Conservation (phyloP, 306 rosid genomes). For the Cucurbita ficifolia region DNA sequence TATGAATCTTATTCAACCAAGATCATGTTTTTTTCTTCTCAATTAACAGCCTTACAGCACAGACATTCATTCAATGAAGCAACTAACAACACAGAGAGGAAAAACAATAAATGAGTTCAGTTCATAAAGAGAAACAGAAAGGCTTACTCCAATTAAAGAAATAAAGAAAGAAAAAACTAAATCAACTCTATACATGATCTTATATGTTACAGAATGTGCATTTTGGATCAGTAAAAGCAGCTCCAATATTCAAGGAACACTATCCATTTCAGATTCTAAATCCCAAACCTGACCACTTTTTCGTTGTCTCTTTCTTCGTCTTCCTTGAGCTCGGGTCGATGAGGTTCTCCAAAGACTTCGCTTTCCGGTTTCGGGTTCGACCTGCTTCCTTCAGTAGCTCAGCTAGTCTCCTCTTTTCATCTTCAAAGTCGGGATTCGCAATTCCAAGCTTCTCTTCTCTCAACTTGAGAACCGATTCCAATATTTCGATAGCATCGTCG, state of each 20-base stretch:
- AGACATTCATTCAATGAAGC: conserved; percentile 33
- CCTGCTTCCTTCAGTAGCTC: conserved; percentile 99
- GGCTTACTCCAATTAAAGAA: conserved; percentile 39
- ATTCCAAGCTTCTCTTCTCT: conserved; percentile 86
- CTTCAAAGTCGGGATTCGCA: conserved; percentile 92
- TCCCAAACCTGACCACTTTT: conserved; percentile 92
- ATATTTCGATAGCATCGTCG: conserved; percentile 89
- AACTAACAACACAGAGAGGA: conserved; percentile 22
- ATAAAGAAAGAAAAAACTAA: not conserved
- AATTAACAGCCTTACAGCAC: conserved; percentile 56
- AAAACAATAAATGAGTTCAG: conserved; percentile 21
- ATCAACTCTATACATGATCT: conserved; percentile 77
- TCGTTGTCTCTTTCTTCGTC: conserved; percentile 77
- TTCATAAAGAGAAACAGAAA: conserved; percentile 31
- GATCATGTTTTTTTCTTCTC: conserved; percentile 27
- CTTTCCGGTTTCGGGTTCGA: conserved; percentile 77
- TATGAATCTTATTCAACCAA: conserved; percentile 39
- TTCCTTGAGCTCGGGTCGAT: conserved; percentile 84
- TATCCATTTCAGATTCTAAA: conserved; percentile 51
- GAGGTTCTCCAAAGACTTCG: conserved; percentile 88
- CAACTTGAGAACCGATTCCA: conserved; percentile 76
- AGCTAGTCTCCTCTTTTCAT: conserved; percentile 72
- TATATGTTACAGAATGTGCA: conserved; percentile 83
- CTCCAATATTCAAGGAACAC: conserved; percentile 11
- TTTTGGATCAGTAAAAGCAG: conserved; percentile 4